Evolutionary conservation across 2,329 filamentous ascomycete genomes (phyloP), one percentile per base, ranked within the genome.

Genomic region (Penicillium sp.): DNA sequence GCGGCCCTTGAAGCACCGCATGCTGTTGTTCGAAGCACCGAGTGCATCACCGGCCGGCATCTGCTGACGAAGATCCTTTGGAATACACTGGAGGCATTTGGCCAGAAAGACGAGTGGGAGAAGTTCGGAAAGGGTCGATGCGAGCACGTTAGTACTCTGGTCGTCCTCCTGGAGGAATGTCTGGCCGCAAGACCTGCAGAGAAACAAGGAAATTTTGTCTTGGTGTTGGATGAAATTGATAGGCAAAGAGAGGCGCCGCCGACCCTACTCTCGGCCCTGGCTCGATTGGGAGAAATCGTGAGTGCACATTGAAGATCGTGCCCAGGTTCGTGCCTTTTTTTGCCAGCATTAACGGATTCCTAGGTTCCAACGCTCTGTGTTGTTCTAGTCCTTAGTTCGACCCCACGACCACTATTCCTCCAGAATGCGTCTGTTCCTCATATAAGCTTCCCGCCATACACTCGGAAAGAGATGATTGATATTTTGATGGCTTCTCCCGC

Each of bases 191-290:
- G 54, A 14, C 49, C 61, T 73, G 37, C 63, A 20, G 65, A 69
- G 23, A 53, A 61, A 50, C 56, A 56, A 35, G 79, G 78, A 61
- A 85, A 87, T 60, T 92, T 96, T 64, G 86, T 93, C 8, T 74
- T 97, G 55, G 89, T 97, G 11, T 82, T 97, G 59, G 94, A 97
- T 77, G 90, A 86, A 11, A 87, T 97, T 54, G 93, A 97, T 71
- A 84, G 82, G 59, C 89, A 96, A 71, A 82, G 88, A 66, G 93
- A 97, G 68, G 85, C 89, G 6, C 85, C 89, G 6, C 82, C 85
- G 2, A 96, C 90, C 1, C 75, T 97, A 14, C 76, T 96, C 4
- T 87, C 92, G 29, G 92, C 90, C 12, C 76, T 99, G 58, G 90
- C 89, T 22, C 83, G 92, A 57, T 73, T 99, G 20, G 88, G 89